Evolutionary conservation across 1,284 basidiomycete genomes (phyloP).

Genomic region (Tetrapyrgos nigripes): DNA sequence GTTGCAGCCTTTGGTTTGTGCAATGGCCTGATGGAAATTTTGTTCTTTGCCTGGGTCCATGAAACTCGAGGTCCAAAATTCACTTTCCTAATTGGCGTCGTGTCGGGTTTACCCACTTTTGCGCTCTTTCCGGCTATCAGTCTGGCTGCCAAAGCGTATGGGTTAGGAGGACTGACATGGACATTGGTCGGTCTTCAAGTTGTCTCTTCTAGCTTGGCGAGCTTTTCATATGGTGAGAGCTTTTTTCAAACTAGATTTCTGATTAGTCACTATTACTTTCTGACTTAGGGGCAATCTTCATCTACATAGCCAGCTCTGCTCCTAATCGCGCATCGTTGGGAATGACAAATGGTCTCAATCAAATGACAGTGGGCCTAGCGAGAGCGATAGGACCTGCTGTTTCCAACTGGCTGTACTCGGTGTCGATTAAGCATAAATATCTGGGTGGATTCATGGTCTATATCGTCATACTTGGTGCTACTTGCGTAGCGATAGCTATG

Average conservation of each 20-base stretch:
- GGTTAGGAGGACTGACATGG: background rate
- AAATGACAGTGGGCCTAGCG: conserved; percentile 37
- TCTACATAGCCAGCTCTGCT: conserved; percentile 48
- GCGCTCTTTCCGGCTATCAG: background rate
- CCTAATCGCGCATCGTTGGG: conserved; percentile 58
- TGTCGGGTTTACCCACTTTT: background rate
- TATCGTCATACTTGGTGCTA: conserved; percentile 33
- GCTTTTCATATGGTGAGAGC: conserved; percentile 14
- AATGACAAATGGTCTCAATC: conserved; percentile 65
- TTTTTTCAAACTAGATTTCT: too few species aligned
- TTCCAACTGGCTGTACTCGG: conserved; percentile 49
- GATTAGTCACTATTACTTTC: too few species aligned
- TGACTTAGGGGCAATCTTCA: conserved; percentile 52
- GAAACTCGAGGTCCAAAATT: background rate
- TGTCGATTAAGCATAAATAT: conserved; percentile 45
- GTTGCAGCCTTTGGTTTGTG: background rate
- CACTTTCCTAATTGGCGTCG: background rate
- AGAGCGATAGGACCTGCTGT: conserved; percentile 62
- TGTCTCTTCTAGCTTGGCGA: conserved; percentile 6
- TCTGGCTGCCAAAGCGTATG: background rate
- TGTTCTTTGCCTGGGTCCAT: background rate
- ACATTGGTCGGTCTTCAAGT: background rate
- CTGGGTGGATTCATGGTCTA: conserved; percentile 53
- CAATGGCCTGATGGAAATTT: background rate
- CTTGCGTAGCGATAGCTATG: background rate